A percentile compares a stretch with the other conserved stretches of the same genome.
These are phyloP conservation scores for Poa annua DNA, from an alignment of 176 grass and related monocot species.

Conservation along the genomic window DNA sequence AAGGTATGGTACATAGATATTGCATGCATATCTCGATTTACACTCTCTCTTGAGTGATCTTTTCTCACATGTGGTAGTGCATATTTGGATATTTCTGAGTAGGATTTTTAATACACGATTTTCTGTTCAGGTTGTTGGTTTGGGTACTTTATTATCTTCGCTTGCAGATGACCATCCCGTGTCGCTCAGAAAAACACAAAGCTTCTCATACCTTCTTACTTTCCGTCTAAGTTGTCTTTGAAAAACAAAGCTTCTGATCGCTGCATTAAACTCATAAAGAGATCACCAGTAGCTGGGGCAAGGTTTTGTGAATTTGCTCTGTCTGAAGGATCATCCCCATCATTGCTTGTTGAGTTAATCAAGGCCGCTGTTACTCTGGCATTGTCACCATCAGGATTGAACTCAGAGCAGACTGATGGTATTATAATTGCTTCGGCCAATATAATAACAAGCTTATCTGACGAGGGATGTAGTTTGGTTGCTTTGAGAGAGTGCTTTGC, in stretches of 20 bases:
- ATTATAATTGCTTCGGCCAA: slow-evolving; percentile 75
- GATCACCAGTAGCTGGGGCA: slow-evolving; percentile 74
- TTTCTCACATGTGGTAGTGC: not conserved
- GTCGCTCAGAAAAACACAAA: slow-evolving; percentile 91
- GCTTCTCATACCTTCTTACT: slow-evolving; percentile 86
- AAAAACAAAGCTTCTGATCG: slow-evolving; percentile 80
- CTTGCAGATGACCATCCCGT: slow-evolving; percentile 84
- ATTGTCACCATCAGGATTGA: slow-evolving; percentile 66
- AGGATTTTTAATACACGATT: slow-evolving; percentile 28
- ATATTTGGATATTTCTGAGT: slow-evolving; percentile 8
- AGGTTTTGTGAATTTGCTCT: slow-evolving; percentile 93
- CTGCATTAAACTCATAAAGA: slow-evolving; percentile 78
- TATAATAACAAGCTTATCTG: slow-evolving; percentile 67
- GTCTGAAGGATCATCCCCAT: slow-evolving; percentile 74
- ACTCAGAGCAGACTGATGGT: slow-evolving; percentile 71
- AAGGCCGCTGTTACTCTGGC: slow-evolving; percentile 60
- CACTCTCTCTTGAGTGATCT: not conserved
- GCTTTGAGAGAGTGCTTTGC: slow-evolving; percentile 66
- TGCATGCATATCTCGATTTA: slow-evolving; percentile 1
- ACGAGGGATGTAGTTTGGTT: slow-evolving; percentile 51
- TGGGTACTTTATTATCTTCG: slow-evolving; percentile 68
- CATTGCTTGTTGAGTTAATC: slow-evolving; percentile 63
- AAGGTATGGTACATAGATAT: slow-evolving; percentile 54
- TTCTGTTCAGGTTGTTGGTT: slow-evolving; percentile 66
- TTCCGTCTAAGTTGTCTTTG: slow-evolving; percentile 71